Evolutionary conservation across 108 stramenopile genomes (phyloP).

Genomic region (Hondaea fermentalgiana): DNA sequence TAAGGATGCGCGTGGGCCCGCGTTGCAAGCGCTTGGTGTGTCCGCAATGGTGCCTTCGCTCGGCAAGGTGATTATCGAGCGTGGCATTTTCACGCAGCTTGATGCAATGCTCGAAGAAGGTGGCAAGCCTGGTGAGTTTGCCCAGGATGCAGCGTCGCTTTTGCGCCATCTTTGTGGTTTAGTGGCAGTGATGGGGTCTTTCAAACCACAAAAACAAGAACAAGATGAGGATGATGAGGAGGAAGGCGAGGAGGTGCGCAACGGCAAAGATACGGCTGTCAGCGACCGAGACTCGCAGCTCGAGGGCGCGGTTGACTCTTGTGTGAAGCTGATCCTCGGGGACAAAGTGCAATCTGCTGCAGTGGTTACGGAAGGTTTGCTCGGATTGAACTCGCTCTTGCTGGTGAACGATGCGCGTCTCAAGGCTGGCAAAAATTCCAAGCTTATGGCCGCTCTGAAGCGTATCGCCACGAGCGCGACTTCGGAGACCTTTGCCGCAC

Average conservation of each 20-base stretch:
- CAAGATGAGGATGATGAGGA: neutral
- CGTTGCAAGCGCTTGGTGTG: neutral
- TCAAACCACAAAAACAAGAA: neutral
- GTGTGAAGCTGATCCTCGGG: neutral
- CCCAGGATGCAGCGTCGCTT: neutral
- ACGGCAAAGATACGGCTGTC: neutral
- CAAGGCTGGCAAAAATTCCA: neutral
- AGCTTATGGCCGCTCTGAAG: neutral
- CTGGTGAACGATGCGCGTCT: neutral
- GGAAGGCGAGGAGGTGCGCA: neutral
- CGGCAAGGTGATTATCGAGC: neutral
- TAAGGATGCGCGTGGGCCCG: neutral
- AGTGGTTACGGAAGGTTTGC: neutral
- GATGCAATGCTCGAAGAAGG: neutral
- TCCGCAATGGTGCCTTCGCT: neutral
- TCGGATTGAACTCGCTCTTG: neutral
- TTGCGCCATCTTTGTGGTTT: neutral
- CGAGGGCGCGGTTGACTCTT: neutral
- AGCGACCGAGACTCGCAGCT: neutral
- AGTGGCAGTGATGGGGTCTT: neutral
- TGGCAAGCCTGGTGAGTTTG: neutral
- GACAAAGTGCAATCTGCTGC: neutral
- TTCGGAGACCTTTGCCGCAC: neutral
- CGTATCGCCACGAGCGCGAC: neutral
- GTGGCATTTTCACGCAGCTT: neutral